Percentiles rank a stretch among this genome's conserved stretches.
These are phyloP conservation scores for Laburnicola sp. DNA, from an alignment of 2,329 filamentous ascomycete genomes.

Conservation along the genomic window DNA sequence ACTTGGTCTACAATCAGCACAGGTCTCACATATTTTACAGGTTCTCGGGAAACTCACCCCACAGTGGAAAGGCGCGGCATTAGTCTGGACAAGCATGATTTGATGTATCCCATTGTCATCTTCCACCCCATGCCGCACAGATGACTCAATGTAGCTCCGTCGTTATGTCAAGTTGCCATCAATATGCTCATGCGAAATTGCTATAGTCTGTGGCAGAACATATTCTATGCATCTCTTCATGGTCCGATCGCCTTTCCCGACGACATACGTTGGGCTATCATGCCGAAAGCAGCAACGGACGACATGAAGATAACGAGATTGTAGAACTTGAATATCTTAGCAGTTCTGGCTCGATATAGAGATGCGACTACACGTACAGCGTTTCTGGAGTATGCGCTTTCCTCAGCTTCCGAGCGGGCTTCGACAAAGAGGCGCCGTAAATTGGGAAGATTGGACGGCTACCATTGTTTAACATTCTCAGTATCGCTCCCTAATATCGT, in stretches of 20 bases:
- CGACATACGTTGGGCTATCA: slow-evolving; percentile 84
- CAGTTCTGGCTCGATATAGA: background rate
- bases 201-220: background rate
- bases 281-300: slow-evolving; percentile 89
- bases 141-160: too few relatives aligned
- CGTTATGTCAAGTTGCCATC: too few relatives aligned
- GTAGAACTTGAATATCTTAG: slow-evolving; percentile 71
- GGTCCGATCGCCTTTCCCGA: slow-evolving; percentile 20
- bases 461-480: background rate
- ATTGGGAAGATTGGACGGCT: slow-evolving; percentile 82
- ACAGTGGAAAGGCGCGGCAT: too few relatives aligned
- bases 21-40: too few relatives aligned
- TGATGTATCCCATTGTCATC: too few relatives aligned
- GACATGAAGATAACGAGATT: slow-evolving; percentile 97
- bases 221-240: background rate
- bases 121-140: too few relatives aligned
- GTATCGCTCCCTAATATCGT: too few relatives aligned
- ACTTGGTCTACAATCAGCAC: too few relatives aligned
- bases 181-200: background rate
- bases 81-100: too few relatives aligned
- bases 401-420: slow-evolving; percentile 87
- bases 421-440: slow-evolving; percentile 95
- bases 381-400: slow-evolving; percentile 89
- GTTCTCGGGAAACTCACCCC: too few relatives aligned
- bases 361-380: slow-evolving; percentile 64